Conservation (phyloP, 2,329 filamentous ascomycete genomes). For the Thermoascus crustaceus region DNA sequence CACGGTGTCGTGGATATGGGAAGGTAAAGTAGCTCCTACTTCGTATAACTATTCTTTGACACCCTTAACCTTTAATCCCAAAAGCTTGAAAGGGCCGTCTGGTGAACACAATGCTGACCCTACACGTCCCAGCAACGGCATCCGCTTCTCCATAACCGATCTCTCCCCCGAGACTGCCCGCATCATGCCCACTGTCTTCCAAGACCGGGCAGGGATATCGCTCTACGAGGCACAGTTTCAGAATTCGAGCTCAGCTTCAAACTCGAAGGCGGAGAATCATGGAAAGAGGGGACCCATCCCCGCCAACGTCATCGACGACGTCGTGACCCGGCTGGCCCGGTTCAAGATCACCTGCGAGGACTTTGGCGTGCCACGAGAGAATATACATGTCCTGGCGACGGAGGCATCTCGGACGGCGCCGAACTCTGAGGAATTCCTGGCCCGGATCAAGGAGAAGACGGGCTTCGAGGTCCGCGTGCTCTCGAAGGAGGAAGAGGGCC, state of each 20-base stretch:
- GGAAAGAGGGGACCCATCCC: constrained; percentile 47
- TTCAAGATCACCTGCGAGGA: constrained; percentile 65
- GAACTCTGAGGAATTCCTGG: constrained; percentile 63
- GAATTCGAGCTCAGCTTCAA: too few species aligned
- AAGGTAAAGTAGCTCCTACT: constrained; percentile 20
- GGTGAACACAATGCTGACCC: not conserved
- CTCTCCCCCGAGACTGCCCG: constrained; percentile 61
- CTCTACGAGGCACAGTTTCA: constrained; percentile 65
- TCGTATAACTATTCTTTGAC: too few species aligned
- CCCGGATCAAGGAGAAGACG: constrained; percentile 53
- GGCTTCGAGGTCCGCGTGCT: constrained; percentile 66
- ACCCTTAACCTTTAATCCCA: not conserved
- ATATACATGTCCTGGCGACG: constrained; percentile 73
- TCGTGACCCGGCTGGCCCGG: constrained; percentile 57
- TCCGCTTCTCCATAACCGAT: constrained; percentile 81
- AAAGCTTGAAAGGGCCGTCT: not conserved
- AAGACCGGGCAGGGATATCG: constrained; percentile 69
- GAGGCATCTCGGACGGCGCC: constrained; percentile 77
- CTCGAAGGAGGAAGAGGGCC: constrained; percentile 70
- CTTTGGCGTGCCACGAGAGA: constrained; percentile 55
- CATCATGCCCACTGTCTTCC: constrained; percentile 69
- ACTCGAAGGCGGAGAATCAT: too few species aligned
- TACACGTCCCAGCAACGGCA: constrained; percentile 57
- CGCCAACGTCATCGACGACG: constrained; percentile 52
- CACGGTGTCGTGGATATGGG: constrained; percentile 31